Base-by-base conservation (phyloP, 164 flowering plant species). In the Umbilicus rupestris region DNA sequence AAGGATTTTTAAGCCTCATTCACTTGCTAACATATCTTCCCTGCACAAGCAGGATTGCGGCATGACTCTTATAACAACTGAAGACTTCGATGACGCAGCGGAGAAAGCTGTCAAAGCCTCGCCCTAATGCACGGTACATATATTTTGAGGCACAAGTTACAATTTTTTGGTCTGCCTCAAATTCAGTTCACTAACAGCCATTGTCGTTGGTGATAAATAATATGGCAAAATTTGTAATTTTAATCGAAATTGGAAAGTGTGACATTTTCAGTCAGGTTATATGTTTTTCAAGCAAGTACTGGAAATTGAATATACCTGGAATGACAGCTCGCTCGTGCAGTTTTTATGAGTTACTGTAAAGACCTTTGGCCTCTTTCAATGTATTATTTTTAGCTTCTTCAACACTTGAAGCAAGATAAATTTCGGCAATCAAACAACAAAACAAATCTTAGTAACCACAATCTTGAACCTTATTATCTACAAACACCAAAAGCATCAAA, bases 31-130 rank as follows among this genome's bases (percentile, higher is more conserved):
- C 14, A 63, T 20, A 15, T 49, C 31, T 63, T 47, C 58, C 68
- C 70, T 2, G 5, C 60, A 14, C 31, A 33, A 70, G 69, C 83
- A 84, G 90, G 90, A 84, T 71, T 83, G 97, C 77, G 98, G 92
- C 10, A 78, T 93, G 96, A 44, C 84, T 29, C 62, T 93, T 26
- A 87, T 93, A 64, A 89, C 98, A 24, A 97, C 97, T 19, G 97
- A 93, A 64, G 96, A 90, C 77, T 74, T 93, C 70, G 98, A 90
- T 70, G 98, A 93, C 76, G 98, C 98, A 4, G 98, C 98, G 24
- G 88, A 83, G 75, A 93, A 93, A 79, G 98, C 96, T 46, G 98
- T 90, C 19, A 89, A 88, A 79, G 92, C 96, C 1, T 14, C 71
- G 26, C 62, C 73, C 57, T 71, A 63, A 63, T 50, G 2, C 26